Evolutionary conservation across 257 asterid species (phyloP).

Genomic region (Gynochthodes officinalis): DNA sequence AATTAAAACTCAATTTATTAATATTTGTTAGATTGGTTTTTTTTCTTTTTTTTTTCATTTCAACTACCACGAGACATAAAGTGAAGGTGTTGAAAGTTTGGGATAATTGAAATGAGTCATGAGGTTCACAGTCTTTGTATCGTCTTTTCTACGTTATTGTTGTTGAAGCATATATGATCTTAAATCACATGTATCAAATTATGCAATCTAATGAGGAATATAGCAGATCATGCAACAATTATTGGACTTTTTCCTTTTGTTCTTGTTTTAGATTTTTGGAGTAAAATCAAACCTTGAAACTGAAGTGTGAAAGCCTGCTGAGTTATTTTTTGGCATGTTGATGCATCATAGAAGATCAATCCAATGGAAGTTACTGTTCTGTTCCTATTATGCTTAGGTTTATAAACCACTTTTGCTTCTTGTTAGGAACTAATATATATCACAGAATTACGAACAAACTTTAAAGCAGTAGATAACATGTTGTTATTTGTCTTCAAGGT

Average conservation of each 20-base stretch:
- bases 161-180: background rate
- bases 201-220: background rate
- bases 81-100: background rate
- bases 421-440: conserved; percentile 11
- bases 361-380: background rate
- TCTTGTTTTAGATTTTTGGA: background rate
- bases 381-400: background rate
- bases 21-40: background rate
- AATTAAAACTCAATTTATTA: background rate
- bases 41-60: too few relatives aligned
- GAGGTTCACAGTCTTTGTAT: background rate
- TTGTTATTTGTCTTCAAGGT: conserved; percentile 33
- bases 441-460: conserved; percentile 8
- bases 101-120: background rate
- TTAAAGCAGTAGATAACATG: conserved; percentile 24
- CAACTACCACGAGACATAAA: too few relatives aligned
- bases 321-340: background rate
- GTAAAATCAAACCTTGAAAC: background rate
- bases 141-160: background rate
- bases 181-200: background rate
- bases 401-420: conserved; percentile 1
- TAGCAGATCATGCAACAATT: background rate
- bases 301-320: background rate
- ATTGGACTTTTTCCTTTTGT: background rate
- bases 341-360: conserved; percentile 5